Percentiles rank a stretch among this genome's conserved stretches.
These are phyloP conservation scores for Coniferiporia sulphurascens DNA, from an alignment of 1,284 basidiomycete genomes.

Conservation along the genomic window DNA sequence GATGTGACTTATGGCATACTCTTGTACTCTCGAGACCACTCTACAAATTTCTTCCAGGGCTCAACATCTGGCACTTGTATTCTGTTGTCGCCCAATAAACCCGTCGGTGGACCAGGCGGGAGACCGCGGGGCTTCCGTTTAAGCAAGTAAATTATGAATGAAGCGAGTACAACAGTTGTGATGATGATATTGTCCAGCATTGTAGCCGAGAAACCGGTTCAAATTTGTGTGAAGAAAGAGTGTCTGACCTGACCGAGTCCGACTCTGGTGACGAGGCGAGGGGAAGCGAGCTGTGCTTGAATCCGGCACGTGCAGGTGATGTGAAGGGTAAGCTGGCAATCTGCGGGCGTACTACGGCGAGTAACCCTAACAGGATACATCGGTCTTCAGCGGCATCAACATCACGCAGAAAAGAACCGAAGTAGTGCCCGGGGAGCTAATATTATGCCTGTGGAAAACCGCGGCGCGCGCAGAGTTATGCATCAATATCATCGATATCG, in stretches of 20 bases:
- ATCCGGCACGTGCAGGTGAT: neutral
- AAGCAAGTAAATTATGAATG: neutral
- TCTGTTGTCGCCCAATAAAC: conserved; percentile 5
- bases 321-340: neutral
- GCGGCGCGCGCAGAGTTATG: no score
- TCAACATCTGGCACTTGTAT: neutral
- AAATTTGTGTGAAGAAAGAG: no score
- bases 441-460: no score
- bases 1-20: neutral
- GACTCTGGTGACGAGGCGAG: no score
- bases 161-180: neutral
- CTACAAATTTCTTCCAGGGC: neutral
- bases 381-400: neutral
- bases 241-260: no score
- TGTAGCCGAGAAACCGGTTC: neutral
- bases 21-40: conserved; percentile 1
- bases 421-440: neutral
- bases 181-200: neutral
- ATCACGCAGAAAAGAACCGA: neutral
- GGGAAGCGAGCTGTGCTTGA: no score
- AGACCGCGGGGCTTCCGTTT: neutral
- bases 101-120: neutral
- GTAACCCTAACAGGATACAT: neutral
- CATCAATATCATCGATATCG: no score
- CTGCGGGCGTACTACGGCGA: neutral